These are phyloP conservation scores for Gossypium stocksii DNA, from an alignment of 345 rosid genomes.

Conservation along the genomic window DNA sequence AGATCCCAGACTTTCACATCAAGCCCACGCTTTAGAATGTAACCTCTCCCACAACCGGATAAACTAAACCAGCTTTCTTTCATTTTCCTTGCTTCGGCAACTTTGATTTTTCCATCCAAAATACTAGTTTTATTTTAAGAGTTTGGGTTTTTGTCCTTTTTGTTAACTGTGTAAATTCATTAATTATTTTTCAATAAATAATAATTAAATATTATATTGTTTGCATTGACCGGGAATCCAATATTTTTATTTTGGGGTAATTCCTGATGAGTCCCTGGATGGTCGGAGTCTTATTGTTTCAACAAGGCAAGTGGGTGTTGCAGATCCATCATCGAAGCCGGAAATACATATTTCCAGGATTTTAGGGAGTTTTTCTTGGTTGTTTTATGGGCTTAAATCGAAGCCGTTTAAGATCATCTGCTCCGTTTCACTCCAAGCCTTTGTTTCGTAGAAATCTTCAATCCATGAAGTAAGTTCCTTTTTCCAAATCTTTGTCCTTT, in stretches of 20 bases:
- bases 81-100: neutral
- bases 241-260: slow-evolving; percentile 8
- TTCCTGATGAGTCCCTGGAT: slow-evolving; percentile 14
- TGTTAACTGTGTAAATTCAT: neutral
- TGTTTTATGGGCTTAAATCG: slow-evolving; percentile 38
- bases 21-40: neutral
- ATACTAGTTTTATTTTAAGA: neutral
- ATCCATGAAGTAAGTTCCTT: slow-evolving; percentile 50
- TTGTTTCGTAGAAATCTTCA: slow-evolving; percentile 33
- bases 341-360: slow-evolving; percentile 17
- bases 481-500: neutral
- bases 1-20: neutral
- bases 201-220: neutral
- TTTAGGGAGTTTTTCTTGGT: neutral
- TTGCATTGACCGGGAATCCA: slow-evolving; percentile 6
- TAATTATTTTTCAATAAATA: neutral
- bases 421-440: slow-evolving; percentile 35
- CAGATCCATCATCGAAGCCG: slow-evolving; percentile 41
- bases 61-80: neutral
- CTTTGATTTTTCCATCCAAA: neutral
- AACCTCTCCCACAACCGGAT: neutral
- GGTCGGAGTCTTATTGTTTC: neutral
- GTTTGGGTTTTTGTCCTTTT: neutral
- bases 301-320: slow-evolving; percentile 20
- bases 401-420: slow-evolving; percentile 23